phyloP scores from a whole-genome alignment of 2,329 filamentous ascomycete species.

The Penicillium sp. region DNA sequence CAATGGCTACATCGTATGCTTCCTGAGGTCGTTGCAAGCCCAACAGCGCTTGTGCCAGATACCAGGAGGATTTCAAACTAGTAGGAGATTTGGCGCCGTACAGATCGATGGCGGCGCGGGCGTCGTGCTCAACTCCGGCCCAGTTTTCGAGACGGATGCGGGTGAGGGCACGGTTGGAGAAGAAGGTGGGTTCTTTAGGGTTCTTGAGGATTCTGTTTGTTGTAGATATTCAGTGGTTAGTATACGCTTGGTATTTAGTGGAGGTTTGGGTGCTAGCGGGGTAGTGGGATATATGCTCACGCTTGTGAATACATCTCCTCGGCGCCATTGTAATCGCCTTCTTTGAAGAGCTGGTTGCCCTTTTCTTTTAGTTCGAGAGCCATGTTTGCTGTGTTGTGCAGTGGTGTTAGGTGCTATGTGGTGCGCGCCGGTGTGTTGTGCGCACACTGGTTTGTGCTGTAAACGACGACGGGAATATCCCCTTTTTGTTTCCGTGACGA shows the following conservation, averaged over 20 bases:
- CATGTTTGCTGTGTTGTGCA: too few species aligned
- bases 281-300: slow-evolving; percentile 21
- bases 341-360: slow-evolving; percentile 41
- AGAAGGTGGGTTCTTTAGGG: slow-evolving; percentile 72
- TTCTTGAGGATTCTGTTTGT: too few species aligned
- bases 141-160: slow-evolving; percentile 65
- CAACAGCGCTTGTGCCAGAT: slow-evolving; percentile 76
- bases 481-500: too few species aligned
- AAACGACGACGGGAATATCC: too few species aligned
- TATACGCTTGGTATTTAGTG: too few species aligned
- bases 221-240: too few species aligned
- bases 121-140: slow-evolving; percentile 68
- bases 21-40: slow-evolving; percentile 61
- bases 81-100: slow-evolving; percentile 41
- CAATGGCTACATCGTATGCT: slow-evolving; percentile 60
- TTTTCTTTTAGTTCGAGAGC: slow-evolving; percentile 37
- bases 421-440: neutral
- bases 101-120: slow-evolving; percentile 63
- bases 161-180: slow-evolving; percentile 81
- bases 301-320: slow-evolving; percentile 42
- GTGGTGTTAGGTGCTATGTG: too few species aligned
- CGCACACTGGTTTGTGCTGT: too few species aligned
- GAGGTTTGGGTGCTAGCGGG: neutral
- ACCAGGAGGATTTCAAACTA: slow-evolving; percentile 54
- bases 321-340: slow-evolving; percentile 38